Percentiles rank a stretch among this genome's conserved stretches.
Conservation (phyloP, 176 grass and related monocot genomes). For the Paspalum vaginatum region DNA sequence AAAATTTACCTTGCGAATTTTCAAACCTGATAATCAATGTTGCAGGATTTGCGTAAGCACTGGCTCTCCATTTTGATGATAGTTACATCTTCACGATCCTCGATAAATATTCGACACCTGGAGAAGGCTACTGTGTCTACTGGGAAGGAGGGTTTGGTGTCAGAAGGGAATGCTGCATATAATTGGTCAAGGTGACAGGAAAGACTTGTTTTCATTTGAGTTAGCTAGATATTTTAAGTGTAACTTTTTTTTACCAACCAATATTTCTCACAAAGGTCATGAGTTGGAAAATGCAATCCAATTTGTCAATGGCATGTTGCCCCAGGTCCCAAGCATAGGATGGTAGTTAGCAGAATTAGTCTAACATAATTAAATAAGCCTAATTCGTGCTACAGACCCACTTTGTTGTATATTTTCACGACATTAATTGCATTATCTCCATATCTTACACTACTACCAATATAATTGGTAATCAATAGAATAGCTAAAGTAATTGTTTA, state of each 20-base stretch:
- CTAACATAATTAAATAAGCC: neutral
- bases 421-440: neutral
- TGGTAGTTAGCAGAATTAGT: neutral
- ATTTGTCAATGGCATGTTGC: neutral
- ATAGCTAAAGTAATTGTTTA: constrained; percentile 1
- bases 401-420: neutral
- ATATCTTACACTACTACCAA: constrained; percentile 12
- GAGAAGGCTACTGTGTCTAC: constrained; percentile 97
- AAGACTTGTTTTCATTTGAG: constrained; percentile 28
- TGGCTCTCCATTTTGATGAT: constrained; percentile 99
- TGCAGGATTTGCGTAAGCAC: constrained; percentile 93
- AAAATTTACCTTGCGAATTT: constrained; percentile 16
- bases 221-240: constrained; percentile 5
- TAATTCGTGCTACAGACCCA: neutral
- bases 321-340: neutral
- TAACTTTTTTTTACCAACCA: neutral
- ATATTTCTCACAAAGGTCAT: neutral
- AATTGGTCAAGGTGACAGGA: constrained; percentile 90
- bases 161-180: constrained; percentile 99
- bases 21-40: constrained; percentile 20
- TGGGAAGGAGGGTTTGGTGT: constrained; percentile 90
- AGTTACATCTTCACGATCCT: constrained; percentile 94
- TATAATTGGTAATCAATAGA: constrained; percentile 5
- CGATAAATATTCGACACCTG: constrained; percentile 93
- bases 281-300: neutral